Evolutionary conservation across 305 asterid genomes (phyloP).

Genomic region (Caryopteris hybrid): DNA sequence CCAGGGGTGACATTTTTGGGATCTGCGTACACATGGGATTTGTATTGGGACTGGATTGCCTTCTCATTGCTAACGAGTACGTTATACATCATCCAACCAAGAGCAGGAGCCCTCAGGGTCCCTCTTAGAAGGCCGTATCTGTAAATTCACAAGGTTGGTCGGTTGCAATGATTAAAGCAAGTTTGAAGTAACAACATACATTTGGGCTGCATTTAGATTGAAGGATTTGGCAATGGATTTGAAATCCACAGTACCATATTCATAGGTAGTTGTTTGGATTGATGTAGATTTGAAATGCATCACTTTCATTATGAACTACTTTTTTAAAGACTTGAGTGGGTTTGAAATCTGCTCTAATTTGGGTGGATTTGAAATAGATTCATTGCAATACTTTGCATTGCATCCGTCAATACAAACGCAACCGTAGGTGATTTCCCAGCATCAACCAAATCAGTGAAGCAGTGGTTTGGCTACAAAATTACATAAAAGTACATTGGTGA

Average conservation of each 20-base stretch:
- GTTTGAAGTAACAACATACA: not conserved
- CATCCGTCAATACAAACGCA: not conserved
- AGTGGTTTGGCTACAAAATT: not conserved
- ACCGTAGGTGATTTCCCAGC: not conserved
- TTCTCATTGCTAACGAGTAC: constrained; percentile 94
- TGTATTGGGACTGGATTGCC: constrained; percentile 85
- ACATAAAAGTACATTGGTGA: not conserved
- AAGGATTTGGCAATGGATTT: too few relatives aligned
- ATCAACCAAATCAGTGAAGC: not conserved
- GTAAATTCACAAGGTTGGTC: constrained; percentile 11
- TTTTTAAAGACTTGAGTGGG: too few relatives aligned
- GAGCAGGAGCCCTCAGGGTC: constrained; percentile 87
- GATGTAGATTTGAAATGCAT: too few relatives aligned
- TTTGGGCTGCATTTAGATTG: not conserved
- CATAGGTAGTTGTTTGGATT: too few relatives aligned
- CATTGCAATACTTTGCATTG: too few relatives aligned
- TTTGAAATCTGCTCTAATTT: too few relatives aligned
- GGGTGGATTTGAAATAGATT: too few relatives aligned
- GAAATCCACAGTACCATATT: too few relatives aligned
- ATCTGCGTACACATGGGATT: constrained; percentile 88
- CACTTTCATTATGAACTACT: too few relatives aligned
- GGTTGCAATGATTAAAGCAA: not conserved
- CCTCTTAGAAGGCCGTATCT: constrained; percentile 91
- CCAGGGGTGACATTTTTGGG: constrained; percentile 81
- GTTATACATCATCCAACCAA: constrained; percentile 99